Base-by-base conservation (phyloP, 2,329 filamentous ascomycete genomes). In the Fusarium anguioides region DNA sequence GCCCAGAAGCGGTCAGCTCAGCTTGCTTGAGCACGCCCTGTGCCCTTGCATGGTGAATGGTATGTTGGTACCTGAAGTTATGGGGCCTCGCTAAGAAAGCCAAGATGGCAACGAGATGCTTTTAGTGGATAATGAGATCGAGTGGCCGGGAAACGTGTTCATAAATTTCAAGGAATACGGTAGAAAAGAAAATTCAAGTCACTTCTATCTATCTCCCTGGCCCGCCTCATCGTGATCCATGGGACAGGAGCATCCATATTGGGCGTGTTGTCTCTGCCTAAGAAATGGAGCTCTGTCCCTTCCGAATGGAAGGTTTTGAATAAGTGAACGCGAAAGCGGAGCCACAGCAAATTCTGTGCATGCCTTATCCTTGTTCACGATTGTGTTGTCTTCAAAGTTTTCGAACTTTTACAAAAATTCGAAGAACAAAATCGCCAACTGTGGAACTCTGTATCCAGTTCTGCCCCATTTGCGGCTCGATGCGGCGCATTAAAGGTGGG, bases 1-100 rank as follows among this genome's bases (percentile, higher is more conserved):
- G 29, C 44, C 39, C 64, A 27, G 52, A 64, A 64, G 69, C 68
- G 68, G 57, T 71, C 65, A 72, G 67, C 51, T 63, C 55, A 69
- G 45, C 55, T 64, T 52, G 21, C 15, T 29, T 36, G 37, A 55
- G 41, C 48, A 49, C 63, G 44, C 64, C 57, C 62, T 59, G 44
- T 56, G 67, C 69, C 69, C 69, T 72, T 72, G 61, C 69, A 72
- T 72, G 44, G 11, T 48, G 40, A 61, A 33, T 46, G 46, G 62
- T 35, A 64, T 31, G 15, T 31, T 31, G 31, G 31, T 71, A 36
- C 69, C 69, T 71, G 69, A 60, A 64, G 57, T 50, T 55, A 70
- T 44, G 46, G 45, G 55, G 45, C 51, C 47, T 61, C 31, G 47
- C 39, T 63, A 35, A 58, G 27, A 48, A 49, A 55, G 45, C 52